Evolutionary conservation across 2,329 filamentous ascomycete genomes (phyloP), one percentile per base, ranked within the genome.

Genomic region (Trichoderma aggressivum): DNA sequence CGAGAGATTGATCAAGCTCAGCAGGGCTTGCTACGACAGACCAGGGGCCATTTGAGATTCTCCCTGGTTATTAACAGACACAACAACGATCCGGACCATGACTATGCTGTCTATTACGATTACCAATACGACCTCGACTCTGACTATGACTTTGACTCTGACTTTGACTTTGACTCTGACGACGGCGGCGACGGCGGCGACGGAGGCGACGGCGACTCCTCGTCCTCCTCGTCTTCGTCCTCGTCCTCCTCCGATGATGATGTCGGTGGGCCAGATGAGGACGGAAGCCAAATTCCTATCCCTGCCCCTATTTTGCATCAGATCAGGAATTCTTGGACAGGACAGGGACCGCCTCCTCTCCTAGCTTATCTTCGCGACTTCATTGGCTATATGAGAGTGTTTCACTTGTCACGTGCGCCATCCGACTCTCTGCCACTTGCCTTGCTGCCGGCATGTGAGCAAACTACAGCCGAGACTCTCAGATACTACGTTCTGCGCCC

Each of bases 401-500:
- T 21, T 26, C 64, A 67, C 6, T 12, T 59, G 16, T 21, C 26
- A 3, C 26, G 11, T 14, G 18, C 18, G 18, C 24, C 32, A 24
- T 21, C 21, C 2, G 24, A 16, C 21, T 68, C 75, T 0, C 74
- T 77, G 73, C 75, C 78, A 10, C 76, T 80, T 70, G 72, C 77
- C 5, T 74, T 81, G 69, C 70, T 80, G 11, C 77, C 79, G 3
- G 74, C 78, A 4, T 75, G 78, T 34, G 75, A 76, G 1, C 78
- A 77, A 24, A 81, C 78, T 76, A 85, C 77, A 70, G 81, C 81
- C 77, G 83, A 84, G 60, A 78, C 85, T 6, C 78, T 86, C 11
- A 82, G 81, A 69, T 84, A 85, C 74, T 86, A 85, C 72, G 73
- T 85, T 7, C 75, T 78, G 2, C 82, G 81, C 2, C 85, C 83